Conservation (phyloP, 2,329 filamentous ascomycete genomes). For the Exophiala aquamarina region DNA sequence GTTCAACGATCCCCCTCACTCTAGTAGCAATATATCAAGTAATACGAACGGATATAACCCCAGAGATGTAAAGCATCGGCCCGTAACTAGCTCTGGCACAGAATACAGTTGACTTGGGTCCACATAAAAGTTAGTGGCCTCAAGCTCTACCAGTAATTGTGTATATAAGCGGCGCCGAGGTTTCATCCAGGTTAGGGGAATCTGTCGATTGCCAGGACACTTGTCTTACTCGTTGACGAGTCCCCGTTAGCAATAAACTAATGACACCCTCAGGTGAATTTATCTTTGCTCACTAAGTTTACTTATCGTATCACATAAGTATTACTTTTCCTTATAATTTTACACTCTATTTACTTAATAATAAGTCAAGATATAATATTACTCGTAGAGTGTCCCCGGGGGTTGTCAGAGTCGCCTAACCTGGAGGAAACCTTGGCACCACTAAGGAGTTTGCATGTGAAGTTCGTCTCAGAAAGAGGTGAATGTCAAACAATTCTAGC, state of each 20-base stretch:
- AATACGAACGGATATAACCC: constrained; percentile 6
- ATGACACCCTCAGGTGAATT: constrained; percentile 6
- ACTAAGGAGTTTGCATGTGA: constrained; percentile 6
- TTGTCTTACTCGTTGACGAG: constrained; percentile 5
- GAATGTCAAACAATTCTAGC: constrained; percentile 6
- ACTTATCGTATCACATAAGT: constrained; percentile 6
- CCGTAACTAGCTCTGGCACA: constrained; percentile 5
- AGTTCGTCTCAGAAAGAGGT: constrained; percentile 6
- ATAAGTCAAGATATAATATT: constrained; percentile 6
- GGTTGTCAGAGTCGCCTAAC: constrained; percentile 4
- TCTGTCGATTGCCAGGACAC: constrained; percentile 4
- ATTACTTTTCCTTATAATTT: constrained; percentile 7
- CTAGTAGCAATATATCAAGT: constrained; percentile 6
- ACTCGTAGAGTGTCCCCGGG: constrained; percentile 5
- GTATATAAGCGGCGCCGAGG: constrained; percentile 5
- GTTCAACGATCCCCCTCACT: constrained; percentile 6
- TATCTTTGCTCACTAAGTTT: constrained; percentile 7
- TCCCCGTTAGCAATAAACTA: constrained; percentile 5
- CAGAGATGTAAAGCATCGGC: constrained; percentile 5
- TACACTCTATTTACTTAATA: constrained; percentile 4
- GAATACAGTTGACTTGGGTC: constrained; percentile 4
- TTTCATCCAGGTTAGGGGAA: constrained; percentile 5
- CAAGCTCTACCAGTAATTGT: constrained; percentile 5
- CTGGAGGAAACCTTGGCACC: constrained; percentile 6
- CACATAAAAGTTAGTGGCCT: constrained; percentile 7